phyloP scores from a whole-genome alignment of 2,329 filamentous ascomycete species.

The Calonectria pteridis region DNA sequence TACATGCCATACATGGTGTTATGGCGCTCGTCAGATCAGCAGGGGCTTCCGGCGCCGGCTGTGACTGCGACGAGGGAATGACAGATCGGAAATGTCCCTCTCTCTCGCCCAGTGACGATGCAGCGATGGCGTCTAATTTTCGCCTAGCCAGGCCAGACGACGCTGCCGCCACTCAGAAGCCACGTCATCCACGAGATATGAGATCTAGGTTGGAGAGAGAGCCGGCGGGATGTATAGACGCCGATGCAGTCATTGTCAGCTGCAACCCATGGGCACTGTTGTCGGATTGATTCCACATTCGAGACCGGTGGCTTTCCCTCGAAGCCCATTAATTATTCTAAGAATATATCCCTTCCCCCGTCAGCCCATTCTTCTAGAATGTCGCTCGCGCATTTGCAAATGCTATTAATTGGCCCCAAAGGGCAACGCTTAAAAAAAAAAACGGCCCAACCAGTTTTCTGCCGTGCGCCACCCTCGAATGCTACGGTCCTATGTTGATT shows the following conservation, averaged over 20 bases:
- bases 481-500: neutral
- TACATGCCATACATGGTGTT: too few relatives aligned
- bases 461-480: slow-evolving; percentile 9
- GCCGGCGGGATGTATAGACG: neutral
- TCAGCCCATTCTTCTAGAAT: slow-evolving; percentile 20
- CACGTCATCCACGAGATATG: neutral
- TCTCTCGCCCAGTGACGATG: neutral
- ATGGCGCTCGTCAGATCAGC: neutral
- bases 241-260: slow-evolving; percentile 17
- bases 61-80: neutral
- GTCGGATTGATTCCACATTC: neutral
- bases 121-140: neutral
- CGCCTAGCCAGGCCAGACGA: neutral
- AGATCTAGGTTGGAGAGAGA: neutral
- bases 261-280: neutral
- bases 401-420: neutral
- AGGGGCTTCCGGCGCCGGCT: neutral
- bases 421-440: neutral
- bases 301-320: neutral
- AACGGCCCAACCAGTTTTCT: slow-evolving; percentile 2
- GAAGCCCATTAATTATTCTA: neutral
- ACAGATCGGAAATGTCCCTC: neutral
- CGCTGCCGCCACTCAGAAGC: neutral
- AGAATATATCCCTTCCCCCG: neutral
- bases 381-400: neutral